These are phyloP conservation scores for Planoprotostelium fungivorum DNA, from an alignment of 78 protist genomes.

Conservation along the genomic window DNA sequence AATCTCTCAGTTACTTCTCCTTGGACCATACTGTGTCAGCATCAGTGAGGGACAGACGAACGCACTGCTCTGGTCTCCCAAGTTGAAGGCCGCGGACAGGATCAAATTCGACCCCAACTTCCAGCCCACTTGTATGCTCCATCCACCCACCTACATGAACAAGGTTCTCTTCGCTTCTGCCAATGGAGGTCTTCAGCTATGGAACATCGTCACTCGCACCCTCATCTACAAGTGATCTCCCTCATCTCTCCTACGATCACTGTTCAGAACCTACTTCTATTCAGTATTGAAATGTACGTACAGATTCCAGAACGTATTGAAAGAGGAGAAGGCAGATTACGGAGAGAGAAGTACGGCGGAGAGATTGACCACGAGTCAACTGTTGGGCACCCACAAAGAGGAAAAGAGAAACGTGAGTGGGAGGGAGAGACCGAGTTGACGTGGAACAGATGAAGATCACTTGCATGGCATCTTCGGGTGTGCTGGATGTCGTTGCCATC, in stretches of 20 bases:
- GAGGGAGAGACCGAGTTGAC: not conserved
- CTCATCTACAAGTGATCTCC: slow-evolving; percentile 23
- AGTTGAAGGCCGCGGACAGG: not conserved
- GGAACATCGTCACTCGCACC: slow-evolving; percentile 48
- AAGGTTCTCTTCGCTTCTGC: slow-evolving; percentile 62
- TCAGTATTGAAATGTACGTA: not conserved
- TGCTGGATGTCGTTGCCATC: slow-evolving; percentile 67
- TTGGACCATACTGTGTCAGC: not conserved
- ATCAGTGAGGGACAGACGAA: not conserved
- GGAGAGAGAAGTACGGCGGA: not conserved
- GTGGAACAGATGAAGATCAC: slow-evolving; percentile 17
- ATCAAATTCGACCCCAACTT: not conserved
- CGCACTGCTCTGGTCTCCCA: not conserved
- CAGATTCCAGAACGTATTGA: not conserved
- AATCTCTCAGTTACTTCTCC: not conserved
- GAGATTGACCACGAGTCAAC: not conserved
- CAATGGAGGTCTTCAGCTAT: slow-evolving; percentile 37
- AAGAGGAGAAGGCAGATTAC: not conserved
- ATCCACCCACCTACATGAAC: slow-evolving; percentile 70
- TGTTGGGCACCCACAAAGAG: not conserved
- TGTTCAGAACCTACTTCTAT: too few species aligned
- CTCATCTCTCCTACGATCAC: not conserved
- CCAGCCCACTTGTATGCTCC: slow-evolving; percentile 32
- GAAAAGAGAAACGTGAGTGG: slow-evolving; percentile 10
- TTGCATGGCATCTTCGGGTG: slow-evolving; percentile 60